Conservation (phyloP, 2,329 filamentous ascomycete species). For the Dactylonectria macrodidyma region DNA sequence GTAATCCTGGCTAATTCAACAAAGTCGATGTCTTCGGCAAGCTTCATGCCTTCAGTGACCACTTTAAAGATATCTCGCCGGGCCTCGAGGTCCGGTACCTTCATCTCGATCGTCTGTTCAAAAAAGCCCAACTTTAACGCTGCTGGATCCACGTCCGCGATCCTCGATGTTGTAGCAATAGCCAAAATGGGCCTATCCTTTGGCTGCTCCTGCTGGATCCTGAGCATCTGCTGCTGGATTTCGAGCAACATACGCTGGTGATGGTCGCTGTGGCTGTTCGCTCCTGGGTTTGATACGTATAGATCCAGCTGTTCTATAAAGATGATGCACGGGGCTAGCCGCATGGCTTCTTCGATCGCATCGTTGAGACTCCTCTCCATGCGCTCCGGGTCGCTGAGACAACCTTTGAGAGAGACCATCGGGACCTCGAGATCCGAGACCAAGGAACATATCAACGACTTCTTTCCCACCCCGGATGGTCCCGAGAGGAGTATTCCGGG, state of each 20-base stretch:
- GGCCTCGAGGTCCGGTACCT: conserved; percentile 84
- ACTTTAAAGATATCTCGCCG: conserved; percentile 84
- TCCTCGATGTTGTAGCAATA: conserved; percentile 90
- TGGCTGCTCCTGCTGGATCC: conserved; percentile 79
- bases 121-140: conserved; percentile 83
- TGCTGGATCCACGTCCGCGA: conserved; percentile 87
- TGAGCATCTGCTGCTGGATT: conserved; percentile 89
- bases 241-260: conserved; percentile 89
- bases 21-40: conserved; percentile 82
- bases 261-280: conserved; percentile 88
- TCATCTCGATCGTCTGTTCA: conserved; percentile 87
- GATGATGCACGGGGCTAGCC: conserved; percentile 87
- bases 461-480: conserved; percentile 86
- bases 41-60: conserved; percentile 75
- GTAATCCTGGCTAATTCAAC: conserved; percentile 83
- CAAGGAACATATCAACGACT: conserved; percentile 80
- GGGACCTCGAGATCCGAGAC: conserved; percentile 81
- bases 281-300: conserved; percentile 84
- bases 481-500: conserved; percentile 82
- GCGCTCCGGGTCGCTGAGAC: conserved; percentile 57
- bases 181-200: conserved; percentile 85
- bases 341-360: conserved; percentile 82
- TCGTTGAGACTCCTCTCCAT: conserved; percentile 57
- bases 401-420: conserved; percentile 70
- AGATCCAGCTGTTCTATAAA: conserved; percentile 92